These are phyloP conservation scores for Backusella tuberculispora DNA, from an alignment of 192 early-diverging fungal species.

Conservation along the genomic window DNA sequence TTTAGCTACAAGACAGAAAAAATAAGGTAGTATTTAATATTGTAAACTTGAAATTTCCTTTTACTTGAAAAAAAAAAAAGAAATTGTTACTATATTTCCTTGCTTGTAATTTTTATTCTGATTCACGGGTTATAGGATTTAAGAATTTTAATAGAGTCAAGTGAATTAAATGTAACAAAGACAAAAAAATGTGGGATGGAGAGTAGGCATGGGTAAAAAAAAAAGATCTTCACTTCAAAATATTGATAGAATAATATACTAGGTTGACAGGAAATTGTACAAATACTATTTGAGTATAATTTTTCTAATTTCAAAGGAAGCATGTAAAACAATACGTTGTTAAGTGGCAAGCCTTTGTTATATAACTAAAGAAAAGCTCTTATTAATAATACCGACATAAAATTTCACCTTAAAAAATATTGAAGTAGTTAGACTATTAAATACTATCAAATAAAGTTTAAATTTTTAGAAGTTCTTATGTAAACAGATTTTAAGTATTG, in stretches of 20 bases:
- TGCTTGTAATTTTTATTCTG: not conserved
- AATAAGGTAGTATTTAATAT: not conserved
- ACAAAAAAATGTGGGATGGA: not conserved
- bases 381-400: no score
- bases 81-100: not conserved
- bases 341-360: no score
- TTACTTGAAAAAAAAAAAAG: not conserved
- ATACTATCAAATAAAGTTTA: no score
- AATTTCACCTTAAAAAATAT: no score
- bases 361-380: no score
- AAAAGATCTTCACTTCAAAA: slow-evolving; percentile 8
- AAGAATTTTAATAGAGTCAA: not conserved
- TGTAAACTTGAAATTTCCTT: not conserved
- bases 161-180: not conserved
- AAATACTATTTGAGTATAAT: not conserved
- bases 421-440: no score
- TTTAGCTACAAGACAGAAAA: not conserved
- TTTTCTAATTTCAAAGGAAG: not conserved
- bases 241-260: not conserved
- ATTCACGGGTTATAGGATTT: not conserved
- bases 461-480: no score
- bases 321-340: not conserved
- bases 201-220: not conserved
- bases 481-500: no score
- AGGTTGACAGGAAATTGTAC: not conserved